Percentiles rank a stretch among this genome's conserved stretches.
Evolutionary conservation across 176 grass and related monocot genomes (phyloP).

Genomic region (Urochloa ruziziensis): DNA sequence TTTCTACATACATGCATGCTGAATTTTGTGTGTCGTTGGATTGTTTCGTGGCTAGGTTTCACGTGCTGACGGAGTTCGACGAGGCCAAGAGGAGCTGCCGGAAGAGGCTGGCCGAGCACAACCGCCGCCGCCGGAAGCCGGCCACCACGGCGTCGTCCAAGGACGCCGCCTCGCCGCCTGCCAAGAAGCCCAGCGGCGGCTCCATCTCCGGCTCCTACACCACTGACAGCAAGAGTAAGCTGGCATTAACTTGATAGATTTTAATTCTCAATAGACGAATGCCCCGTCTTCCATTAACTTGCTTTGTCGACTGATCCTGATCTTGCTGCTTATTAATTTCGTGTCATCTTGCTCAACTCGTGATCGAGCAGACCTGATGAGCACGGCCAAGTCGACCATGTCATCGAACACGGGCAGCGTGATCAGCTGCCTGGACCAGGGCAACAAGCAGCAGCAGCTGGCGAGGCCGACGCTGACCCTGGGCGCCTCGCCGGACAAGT

Average conservation of each 20-base stretch:
- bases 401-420: constrained; percentile 50
- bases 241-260: no score
- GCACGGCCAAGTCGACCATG: constrained; percentile 43
- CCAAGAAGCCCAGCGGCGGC: constrained; percentile 39
- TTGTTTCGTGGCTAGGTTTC: constrained; percentile 48
- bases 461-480: constrained; percentile 47
- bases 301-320: neutral
- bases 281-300: no score
- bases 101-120: constrained; percentile 80
- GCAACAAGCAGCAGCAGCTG: constrained; percentile 32
- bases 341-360: neutral
- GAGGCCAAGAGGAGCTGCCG: constrained; percentile 75
- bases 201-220: constrained; percentile 29
- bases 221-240: constrained; percentile 41
- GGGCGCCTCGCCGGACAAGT: constrained; percentile 19
- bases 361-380: constrained; percentile 27
- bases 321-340: neutral
- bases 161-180: constrained; percentile 19
- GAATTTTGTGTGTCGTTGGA: neutral
- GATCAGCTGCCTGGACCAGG: constrained; percentile 47
- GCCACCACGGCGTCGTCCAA: neutral
- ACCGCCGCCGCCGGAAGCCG: constrained; percentile 80
- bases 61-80: constrained; percentile 71
- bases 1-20: neutral
- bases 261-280: no score